A percentile compares a stretch with the other conserved stretches of the same genome.
Conservation (phyloP, 768 basidiomycete genomes). For the Lactifluus piperatus region DNA sequence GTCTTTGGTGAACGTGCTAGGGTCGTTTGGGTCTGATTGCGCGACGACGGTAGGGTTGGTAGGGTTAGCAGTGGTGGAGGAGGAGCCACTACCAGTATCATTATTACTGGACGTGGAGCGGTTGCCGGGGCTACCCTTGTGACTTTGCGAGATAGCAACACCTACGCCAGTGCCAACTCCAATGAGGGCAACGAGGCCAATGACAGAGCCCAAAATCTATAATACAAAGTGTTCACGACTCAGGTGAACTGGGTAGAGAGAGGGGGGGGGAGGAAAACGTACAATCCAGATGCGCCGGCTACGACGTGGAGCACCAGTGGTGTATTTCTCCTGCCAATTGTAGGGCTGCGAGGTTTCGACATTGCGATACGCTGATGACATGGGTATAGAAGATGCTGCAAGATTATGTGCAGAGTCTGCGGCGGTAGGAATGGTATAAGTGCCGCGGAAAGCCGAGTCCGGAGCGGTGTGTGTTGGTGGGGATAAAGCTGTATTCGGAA, state of each 20-base stretch:
- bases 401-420: neutral
- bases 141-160: constrained; percentile 40
- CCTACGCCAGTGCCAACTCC: constrained; percentile 56
- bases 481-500: neutral
- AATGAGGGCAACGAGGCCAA: constrained; percentile 41
- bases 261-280: neutral
- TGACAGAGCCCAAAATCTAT: constrained; percentile 46
- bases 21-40: constrained; percentile 53
- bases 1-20: constrained; percentile 70
- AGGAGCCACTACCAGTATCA: constrained; percentile 6
- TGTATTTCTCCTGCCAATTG: constrained; percentile 10
- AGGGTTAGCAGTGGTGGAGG: no score
- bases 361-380: constrained; percentile 1
- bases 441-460: constrained; percentile 6
- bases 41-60: constrained; percentile 23
- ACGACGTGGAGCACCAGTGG: neutral
- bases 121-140: constrained; percentile 23
- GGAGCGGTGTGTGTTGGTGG: neutral
- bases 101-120: constrained; percentile 3
- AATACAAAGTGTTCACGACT: neutral
- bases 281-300: constrained; percentile 16
- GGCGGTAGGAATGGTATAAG: neutral
- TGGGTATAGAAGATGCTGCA: neutral
- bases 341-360: neutral
- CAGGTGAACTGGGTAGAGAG: neutral